Base-by-base conservation (phyloP, 257 asterid species). In the Nicotiana sylvestris region DNA sequence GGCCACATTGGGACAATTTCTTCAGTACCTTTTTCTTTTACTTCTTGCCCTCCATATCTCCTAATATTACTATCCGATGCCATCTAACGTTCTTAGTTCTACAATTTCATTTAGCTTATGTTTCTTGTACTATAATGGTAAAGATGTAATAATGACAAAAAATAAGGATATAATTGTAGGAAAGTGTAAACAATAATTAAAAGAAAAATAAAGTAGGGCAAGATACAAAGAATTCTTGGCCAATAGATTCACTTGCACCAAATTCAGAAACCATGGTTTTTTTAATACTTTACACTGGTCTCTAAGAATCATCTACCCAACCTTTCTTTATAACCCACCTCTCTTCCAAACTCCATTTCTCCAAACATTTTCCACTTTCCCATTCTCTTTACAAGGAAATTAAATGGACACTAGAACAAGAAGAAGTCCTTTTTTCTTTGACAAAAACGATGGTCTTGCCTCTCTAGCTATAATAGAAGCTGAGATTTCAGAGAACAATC, bases 391-490 rank as follows among this genome's bases (percentile, higher is more conserved):
- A 2, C 6, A 17, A 30, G 46, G 51, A 9, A 32, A 25, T 11
- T 32, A 46, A 82, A 78, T 68, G 68, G 74, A 53, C 18, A 18
- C 43, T 18, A 77, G 83, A 6, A 46, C 89, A 66, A 64, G 37
- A 29, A 86, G 83, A 76, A 85, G 79, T 51, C 85, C 68, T 51
- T 81, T 86, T 60, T 85, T 88, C 55, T 32, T 84, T 1, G 86
- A 86, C 21, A 88, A 82, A 51, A 87, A 88, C 27, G 77, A 88
- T 81, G 85, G 88, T 2, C 82, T 83, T 60, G 89, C 86, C 67
- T 86, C 88, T 15, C 33, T 83, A 3, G 85, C 84, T 32, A 87
- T 81, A 9, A 66, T 74, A 49, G 80, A 76, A 49, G 30, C 82
- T 60, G 85, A 78, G 4, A 77, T 55, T 10, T 82, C 86, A 1